phyloP scores from a whole-genome alignment of 2,329 filamentous ascomycete genomes.

The Aureobasidium pullulans region DNA sequence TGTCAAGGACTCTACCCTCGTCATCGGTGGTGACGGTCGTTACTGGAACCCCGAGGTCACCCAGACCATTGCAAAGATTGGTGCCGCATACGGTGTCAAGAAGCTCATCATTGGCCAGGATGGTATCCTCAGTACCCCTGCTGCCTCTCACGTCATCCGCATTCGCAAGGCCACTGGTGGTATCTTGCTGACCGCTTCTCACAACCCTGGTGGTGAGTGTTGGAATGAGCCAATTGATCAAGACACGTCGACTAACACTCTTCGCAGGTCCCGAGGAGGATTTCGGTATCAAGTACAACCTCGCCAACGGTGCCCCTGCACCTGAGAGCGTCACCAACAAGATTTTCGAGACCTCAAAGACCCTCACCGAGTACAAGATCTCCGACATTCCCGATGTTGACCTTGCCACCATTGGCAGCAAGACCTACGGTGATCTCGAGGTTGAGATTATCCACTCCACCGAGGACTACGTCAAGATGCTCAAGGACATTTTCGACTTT shows the following conservation, averaged over 20 bases:
- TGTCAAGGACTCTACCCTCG: slow-evolving; percentile 76
- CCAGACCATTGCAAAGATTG: slow-evolving; percentile 94
- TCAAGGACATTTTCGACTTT: slow-evolving; percentile 99
- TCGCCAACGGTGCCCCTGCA: slow-evolving; percentile 89
- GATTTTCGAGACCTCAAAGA: slow-evolving; percentile 89
- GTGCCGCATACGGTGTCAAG: slow-evolving; percentile 95
- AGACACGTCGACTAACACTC: neutral
- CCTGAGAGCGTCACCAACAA: slow-evolving; percentile 97
- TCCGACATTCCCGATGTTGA: slow-evolving; percentile 81
- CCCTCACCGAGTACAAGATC: slow-evolving; percentile 85
- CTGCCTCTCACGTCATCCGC: slow-evolving; percentile 91
- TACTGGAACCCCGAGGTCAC: slow-evolving; percentile 97
- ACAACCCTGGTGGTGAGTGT: slow-evolving; percentile 87
- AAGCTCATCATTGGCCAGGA: slow-evolving; percentile 95
- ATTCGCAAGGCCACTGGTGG: slow-evolving; percentile 92
- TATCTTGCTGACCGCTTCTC: slow-evolving; percentile 92
- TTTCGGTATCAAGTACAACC: slow-evolving; percentile 99
- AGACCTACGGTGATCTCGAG: slow-evolving; percentile 78
- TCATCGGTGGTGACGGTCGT: slow-evolving; percentile 94
- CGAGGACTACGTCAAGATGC: slow-evolving; percentile 84
- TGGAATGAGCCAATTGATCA: neutral
- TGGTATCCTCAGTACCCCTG: slow-evolving; percentile 93
- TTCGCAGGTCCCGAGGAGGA: slow-evolving; percentile 75
- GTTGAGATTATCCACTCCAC: slow-evolving; percentile 94
- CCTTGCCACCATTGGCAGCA: slow-evolving; percentile 71